phyloP scores from a whole-genome alignment of 2,329 filamentous ascomycete genomes.

The Chaetomium strumarium region DNA sequence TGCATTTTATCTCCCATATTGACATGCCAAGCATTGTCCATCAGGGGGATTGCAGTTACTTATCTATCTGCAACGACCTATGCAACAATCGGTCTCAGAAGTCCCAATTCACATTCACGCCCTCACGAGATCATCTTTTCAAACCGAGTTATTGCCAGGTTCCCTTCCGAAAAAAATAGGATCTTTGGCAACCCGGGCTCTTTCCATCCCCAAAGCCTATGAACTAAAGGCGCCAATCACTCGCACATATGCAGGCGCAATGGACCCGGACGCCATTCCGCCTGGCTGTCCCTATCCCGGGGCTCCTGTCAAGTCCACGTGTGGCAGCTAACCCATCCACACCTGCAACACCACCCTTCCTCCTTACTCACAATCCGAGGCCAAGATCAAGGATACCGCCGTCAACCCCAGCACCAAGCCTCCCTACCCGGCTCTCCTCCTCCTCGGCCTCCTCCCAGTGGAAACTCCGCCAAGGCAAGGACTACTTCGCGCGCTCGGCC shows the following conservation, averaged over 20 bases:
- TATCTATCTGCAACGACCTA: too few species aligned
- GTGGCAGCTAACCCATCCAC: neutral
- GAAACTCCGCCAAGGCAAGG: conserved; percentile 71
- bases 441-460: conserved; percentile 70
- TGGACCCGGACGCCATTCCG: conserved; percentile 6
- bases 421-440: conserved; percentile 23
- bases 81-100: too few species aligned
- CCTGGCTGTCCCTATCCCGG: conserved; percentile 1
- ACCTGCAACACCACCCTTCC: neutral
- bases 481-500: conserved; percentile 68
- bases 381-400: neutral
- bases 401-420: neutral
- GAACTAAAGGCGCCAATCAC: neutral
- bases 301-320: neutral
- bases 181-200: neutral
- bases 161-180: neutral
- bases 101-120: neutral
- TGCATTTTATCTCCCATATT: too few species aligned
- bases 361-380: neutral
- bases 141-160: too few species aligned
- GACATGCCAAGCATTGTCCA: too few species aligned
- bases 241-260: conserved; percentile 9
- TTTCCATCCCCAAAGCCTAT: neutral
- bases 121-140: neutral
- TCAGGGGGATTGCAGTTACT: too few species aligned